Base-by-base conservation (phyloP, 2,329 filamentous ascomycete species). In the Fusarium nisikadoi region DNA sequence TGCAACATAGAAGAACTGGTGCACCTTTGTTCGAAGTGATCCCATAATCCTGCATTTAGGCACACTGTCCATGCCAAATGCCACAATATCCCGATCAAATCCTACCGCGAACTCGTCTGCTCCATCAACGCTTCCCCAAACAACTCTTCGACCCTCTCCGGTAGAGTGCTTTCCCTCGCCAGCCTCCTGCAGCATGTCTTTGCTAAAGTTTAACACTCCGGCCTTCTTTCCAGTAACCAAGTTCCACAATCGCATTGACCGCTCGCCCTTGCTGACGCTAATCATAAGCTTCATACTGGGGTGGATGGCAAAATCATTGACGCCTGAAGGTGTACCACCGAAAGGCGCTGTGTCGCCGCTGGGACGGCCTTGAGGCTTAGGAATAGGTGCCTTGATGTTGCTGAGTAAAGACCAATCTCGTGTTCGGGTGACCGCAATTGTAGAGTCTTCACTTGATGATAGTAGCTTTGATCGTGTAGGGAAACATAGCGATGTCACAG, bases 271-370 rank as follows among this genome's bases (percentile, higher is more conserved):
- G 74, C 94, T 92, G 13, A 98, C 94, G 75, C 90, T 97, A 67
- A 99, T 90, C 93, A 98, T 97, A 55, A 99, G 86, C 84, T 98
- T 98, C 88, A 97, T 94, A 80, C 93, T 97, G 1, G 96, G 95
- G 80, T 99, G 96, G 31, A 99, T 92, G 5, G 95, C 94, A 80
- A 99, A 97, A 80, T 95, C 93, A 80, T 97, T 98, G 74, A 98
- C 90, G 23, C 96, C 96, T n/a, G 91, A 89, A 1, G 95, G 95
- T 31, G 92, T 90, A 52, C 91, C 93, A 23, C 94, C 94, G 16
- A 92, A 88, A 5, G 92, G 91, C 12, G 94, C 94, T 23, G 95
- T 98, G 81, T 98, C 95, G 65, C 95, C 95, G 75, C 91, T 95
- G 14, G 95, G 95, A 71, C 95, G 87, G 35, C 94, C 94, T 69